Percentiles rank a stretch among this genome's conserved stretches.
Conservation (phyloP, 1,284 basidiomycete species). For the Xerocomus nothofagi region DNA sequence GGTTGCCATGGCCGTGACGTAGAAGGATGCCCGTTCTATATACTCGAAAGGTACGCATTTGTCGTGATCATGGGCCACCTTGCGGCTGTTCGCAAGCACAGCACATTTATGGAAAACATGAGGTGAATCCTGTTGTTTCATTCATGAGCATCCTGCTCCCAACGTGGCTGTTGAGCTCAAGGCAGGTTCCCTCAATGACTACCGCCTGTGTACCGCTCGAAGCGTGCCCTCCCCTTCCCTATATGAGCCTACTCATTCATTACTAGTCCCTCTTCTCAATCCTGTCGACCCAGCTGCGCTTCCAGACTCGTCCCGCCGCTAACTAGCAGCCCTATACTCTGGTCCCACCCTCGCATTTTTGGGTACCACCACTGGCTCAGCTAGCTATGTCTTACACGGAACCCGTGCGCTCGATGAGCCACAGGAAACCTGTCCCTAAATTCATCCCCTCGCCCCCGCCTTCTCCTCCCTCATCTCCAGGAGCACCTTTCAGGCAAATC, state of each 20-base stretch:
- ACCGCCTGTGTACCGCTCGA: constrained; percentile 36
- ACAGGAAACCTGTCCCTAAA: constrained; percentile 64
- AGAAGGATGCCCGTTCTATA: constrained; percentile 22
- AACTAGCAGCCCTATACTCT: constrained; percentile 11
- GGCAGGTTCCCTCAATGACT: constrained; percentile 36
- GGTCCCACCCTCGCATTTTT: constrained; percentile 9
- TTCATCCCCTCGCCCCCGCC: constrained; percentile 61
- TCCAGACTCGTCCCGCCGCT: constrained; percentile 18
- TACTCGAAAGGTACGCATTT: constrained; percentile 30
- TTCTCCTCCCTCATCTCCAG: constrained; percentile 39
- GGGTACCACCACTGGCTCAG: constrained; percentile 5
- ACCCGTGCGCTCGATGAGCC: constrained; percentile 48
- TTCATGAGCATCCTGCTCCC: constrained; percentile 36
- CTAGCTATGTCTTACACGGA: constrained; percentile 29
- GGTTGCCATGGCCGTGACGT: constrained; percentile 30
- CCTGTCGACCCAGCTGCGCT: constrained; percentile 30
- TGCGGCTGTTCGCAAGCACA: constrained; percentile 36
- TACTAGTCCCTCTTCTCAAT: constrained; percentile 33
- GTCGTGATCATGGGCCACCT: constrained; percentile 39
- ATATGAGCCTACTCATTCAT: constrained; percentile 38
- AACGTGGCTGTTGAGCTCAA: constrained; percentile 40
- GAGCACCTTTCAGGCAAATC: constrained; percentile 33
- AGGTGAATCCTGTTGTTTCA: constrained; percentile 36
- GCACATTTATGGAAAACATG: constrained; percentile 40
- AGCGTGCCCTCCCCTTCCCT: constrained; percentile 29